These are phyloP conservation scores for Monosporascus sp. DNA, from an alignment of 2,329 filamentous ascomycete genomes.

Conservation along the genomic window DNA sequence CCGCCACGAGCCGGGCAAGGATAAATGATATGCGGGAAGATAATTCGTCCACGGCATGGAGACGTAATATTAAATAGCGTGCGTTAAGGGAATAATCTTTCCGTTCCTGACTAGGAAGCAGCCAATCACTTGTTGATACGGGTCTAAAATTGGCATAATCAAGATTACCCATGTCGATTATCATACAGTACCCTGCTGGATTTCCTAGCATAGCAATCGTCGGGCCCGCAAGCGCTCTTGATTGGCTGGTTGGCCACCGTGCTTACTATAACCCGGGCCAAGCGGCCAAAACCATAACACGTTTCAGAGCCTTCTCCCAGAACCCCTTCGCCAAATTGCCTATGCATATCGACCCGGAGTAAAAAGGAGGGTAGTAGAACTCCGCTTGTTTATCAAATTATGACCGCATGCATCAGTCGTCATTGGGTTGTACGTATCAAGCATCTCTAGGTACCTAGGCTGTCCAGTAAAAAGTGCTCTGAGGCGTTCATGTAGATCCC, in stretches of 20 bases:
- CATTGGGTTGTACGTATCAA: no score
- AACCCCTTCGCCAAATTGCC: not conserved
- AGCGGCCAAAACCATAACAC: slow-evolving; percentile 19
- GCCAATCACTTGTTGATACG: not conserved
- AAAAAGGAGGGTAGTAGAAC: no score
- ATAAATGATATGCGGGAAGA: no score
- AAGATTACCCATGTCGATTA: slow-evolving; percentile 2
- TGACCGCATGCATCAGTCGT: no score
- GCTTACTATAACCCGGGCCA: not conserved
- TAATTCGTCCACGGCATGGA: no score
- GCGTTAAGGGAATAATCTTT: not conserved
- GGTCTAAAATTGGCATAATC: no score
- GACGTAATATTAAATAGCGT: not conserved
- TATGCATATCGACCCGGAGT: not conserved
- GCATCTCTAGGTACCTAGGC: no score
- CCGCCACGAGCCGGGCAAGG: no score
- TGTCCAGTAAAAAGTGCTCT: no score
- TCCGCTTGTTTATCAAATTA: no score
- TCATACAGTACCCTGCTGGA: slow-evolving; percentile 1
- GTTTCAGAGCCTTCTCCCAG: slow-evolving; percentile 9
- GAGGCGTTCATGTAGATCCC: no score
- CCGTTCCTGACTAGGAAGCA: not conserved
- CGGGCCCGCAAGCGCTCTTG: not conserved
- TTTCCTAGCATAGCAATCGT: slow-evolving; percentile 16
- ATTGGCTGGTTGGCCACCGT: slow-evolving; percentile 9